A percentile compares a stretch with the other conserved stretches of the same genome.
These are phyloP conservation scores for Ambrosiella beaveri DNA, from an alignment of 2,329 filamentous ascomycete species.

Conservation along the genomic window DNA sequence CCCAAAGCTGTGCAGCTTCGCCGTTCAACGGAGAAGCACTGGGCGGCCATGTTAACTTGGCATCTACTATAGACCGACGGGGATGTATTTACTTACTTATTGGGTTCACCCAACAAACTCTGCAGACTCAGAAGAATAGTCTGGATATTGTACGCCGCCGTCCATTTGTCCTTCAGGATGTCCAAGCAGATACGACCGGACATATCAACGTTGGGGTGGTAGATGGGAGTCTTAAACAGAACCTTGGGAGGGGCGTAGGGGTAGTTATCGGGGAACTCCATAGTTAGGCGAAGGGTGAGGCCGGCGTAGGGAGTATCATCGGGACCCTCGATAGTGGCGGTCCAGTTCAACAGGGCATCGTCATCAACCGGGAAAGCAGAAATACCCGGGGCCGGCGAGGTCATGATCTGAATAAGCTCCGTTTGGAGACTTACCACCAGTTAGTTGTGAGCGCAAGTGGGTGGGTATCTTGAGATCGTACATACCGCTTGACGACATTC, in stretches of 20 bases:
- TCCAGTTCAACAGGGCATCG: slow-evolving; percentile 83
- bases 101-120: slow-evolving; percentile 87
- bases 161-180: slow-evolving; percentile 99
- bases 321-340: slow-evolving; percentile 81
- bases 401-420: slow-evolving; percentile 97
- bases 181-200: slow-evolving; percentile 92
- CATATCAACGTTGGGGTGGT: slow-evolving; percentile 98
- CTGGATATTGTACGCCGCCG: slow-evolving; percentile 89
- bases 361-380: slow-evolving; percentile 87
- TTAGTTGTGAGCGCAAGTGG: slow-evolving; percentile 4
- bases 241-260: slow-evolving; percentile 83
- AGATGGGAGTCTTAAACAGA: slow-evolving; percentile 95
- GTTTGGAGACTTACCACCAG: slow-evolving; percentile 57
- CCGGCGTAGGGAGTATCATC: slow-evolving; percentile 79
- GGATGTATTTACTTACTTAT: slow-evolving; percentile 54
- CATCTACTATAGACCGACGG: background rate
- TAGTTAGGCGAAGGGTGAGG: slow-evolving; percentile 79
- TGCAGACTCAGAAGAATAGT: slow-evolving; percentile 86
- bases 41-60: slow-evolving; percentile 14
- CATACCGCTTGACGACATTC: slow-evolving; percentile 55
- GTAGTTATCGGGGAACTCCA: slow-evolving; percentile 82
- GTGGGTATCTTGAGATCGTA: slow-evolving; percentile 3
- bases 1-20: slow-evolving; percentile 91
- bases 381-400: slow-evolving; percentile 77
- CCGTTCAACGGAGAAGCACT: slow-evolving; percentile 90